Evolutionary conservation across 2,329 filamentous ascomycete genomes (phyloP).

Genomic region (Sporothrix phasma): DNA sequence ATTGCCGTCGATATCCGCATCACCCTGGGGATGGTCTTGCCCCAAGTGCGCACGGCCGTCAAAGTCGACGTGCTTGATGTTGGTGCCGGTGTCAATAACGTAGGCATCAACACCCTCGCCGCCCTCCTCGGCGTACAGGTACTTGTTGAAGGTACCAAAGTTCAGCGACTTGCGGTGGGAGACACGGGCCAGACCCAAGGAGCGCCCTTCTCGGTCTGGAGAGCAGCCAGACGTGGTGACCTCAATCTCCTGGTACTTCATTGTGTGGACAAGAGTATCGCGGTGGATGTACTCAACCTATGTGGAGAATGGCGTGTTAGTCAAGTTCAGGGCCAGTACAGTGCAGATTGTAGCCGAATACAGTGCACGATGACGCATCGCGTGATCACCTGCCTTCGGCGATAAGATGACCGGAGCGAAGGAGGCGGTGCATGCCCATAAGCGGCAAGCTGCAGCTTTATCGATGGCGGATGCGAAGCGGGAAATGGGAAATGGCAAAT

Average conservation of each 20-base stretch:
- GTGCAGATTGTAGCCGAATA: neutral
- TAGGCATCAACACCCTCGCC: constrained; percentile 98
- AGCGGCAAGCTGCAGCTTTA: constrained; percentile 9
- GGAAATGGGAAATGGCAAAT: neutral
- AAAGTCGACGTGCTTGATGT: constrained; percentile 89
- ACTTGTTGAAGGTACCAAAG: constrained; percentile 97
- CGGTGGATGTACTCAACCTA: constrained; percentile 96
- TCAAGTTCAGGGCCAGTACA: neutral
- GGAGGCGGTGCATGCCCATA: neutral
- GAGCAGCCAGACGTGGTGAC: constrained; percentile 30
- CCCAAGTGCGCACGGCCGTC: constrained; percentile 93
- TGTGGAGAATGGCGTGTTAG: neutral
- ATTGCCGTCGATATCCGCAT: constrained; percentile 88
- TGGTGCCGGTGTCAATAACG: constrained; percentile 96
- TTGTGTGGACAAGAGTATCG: constrained; percentile 83
- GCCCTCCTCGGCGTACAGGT: constrained; percentile 79
- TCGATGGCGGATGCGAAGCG: neutral
- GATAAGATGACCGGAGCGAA: constrained; percentile 10
- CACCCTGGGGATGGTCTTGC: constrained; percentile 81
- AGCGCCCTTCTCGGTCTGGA: constrained; percentile 75
- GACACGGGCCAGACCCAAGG: constrained; percentile 98
- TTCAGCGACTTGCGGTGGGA: constrained; percentile 81
- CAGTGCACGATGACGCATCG: constrained; percentile 12
- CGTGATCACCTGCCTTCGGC: constrained; percentile 10
- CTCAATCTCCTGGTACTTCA: constrained; percentile 39